Evolutionary conservation across 1,284 basidiomycete genomes (phyloP).

Genomic region (Calocybe gambosa): DNA sequence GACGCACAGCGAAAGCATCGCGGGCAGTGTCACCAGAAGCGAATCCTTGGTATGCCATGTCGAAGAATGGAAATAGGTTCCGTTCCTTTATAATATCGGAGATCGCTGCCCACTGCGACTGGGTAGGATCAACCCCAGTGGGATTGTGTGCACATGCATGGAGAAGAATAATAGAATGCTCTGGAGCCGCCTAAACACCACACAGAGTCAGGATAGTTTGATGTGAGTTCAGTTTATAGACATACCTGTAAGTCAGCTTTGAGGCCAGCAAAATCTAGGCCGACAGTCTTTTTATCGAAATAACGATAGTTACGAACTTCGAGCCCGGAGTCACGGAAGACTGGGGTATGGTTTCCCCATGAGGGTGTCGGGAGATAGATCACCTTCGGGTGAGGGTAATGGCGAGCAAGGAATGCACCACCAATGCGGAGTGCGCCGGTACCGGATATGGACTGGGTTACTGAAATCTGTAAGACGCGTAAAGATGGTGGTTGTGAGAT

Average conservation of each 20-base stretch:
- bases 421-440: constrained; percentile 97
- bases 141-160: constrained; percentile 98
- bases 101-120: constrained; percentile 90
- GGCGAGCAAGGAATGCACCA: constrained; percentile 87
- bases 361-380: constrained; percentile 95
- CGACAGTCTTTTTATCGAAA: constrained; percentile 92
- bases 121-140: constrained; percentile 94
- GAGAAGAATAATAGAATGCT: constrained; percentile 76
- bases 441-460: constrained; percentile 96
- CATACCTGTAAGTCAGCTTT: constrained; percentile 79
- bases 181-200: constrained; percentile 58
- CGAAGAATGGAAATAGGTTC: constrained; percentile 89
- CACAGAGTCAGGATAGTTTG: constrained; percentile 8
- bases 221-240: constrained; percentile 9
- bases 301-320: constrained; percentile 93
- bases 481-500: constrained; percentile 9
- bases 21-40: constrained; percentile 85
- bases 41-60: constrained; percentile 97
- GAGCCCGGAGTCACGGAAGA: constrained; percentile 87
- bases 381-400: constrained; percentile 83
- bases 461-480: constrained; percentile 60
- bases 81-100: constrained; percentile 85
- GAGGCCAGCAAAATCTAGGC: constrained; percentile 89
- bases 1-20: constrained; percentile 92
- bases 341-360: constrained; percentile 95